Evolutionary conservation across 2,329 filamentous ascomycete species (phyloP), one percentile per base, ranked within the genome.

Genomic region (Paecilomyces niveus): DNA sequence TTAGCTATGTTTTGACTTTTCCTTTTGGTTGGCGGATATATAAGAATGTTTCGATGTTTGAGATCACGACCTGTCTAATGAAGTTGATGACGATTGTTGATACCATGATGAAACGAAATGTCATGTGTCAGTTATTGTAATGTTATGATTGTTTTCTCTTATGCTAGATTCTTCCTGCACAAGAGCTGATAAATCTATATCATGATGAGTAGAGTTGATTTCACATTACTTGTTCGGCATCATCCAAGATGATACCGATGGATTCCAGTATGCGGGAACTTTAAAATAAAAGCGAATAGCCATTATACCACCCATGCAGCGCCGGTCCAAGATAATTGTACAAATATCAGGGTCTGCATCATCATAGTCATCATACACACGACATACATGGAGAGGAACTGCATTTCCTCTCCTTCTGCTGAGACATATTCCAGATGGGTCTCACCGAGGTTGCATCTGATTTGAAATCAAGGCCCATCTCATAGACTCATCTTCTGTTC

Each of bases 401-500:
- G n/a, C 7, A 9, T 9, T 45, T 45, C 39, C 39, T n/a, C 39
- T n/a, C 5, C 26, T 18, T 18, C 39, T 45, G 15, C 39, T 8
- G n/a, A 21, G 39, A 45, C 15, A 9, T 21, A 39, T 13, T n/a
- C 18, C 39, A 45, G 4, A 45, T 45, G 18, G 15, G 1, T 45
- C n/a, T 45, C 39, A 8, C 26, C 7, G 7, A 29, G 26, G 26
- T 29, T 29, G 26, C 7, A 7, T 29, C 26, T 5, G 3, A 29
- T 29, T 2, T 29, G 2, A 29, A 4, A 29, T 7, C 26, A 29
- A 33, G 5, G 32, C 10, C 32, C 10, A 33, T 15, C 10, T 63
- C 59, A 68, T 29, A 68, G 55, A 10, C 58, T 55, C 53, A 67
- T 68, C 52, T 68, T 62, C 32, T 63, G 61, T 32, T 52, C 57